A percentile compares a stretch with the other conserved stretches of the same genome.
Evolutionary conservation across 768 basidiomycete species (phyloP).

Genomic region (Cytidiella melzeri): DNA sequence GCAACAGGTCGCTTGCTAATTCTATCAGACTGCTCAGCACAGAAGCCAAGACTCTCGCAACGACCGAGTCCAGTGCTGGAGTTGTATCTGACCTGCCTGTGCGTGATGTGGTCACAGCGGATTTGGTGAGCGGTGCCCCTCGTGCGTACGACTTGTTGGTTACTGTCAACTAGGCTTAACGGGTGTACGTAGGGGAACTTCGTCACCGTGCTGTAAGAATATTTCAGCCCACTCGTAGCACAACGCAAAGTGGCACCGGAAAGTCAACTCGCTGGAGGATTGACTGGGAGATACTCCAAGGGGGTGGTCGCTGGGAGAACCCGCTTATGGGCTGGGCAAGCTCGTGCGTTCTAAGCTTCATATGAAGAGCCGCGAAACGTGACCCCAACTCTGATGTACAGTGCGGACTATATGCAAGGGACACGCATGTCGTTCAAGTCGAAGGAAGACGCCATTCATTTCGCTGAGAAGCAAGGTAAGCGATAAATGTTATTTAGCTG

Average conservation of each 20-base stretch:
- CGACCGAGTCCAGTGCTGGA: conserved; percentile 24
- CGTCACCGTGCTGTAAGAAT: conserved; percentile 85
- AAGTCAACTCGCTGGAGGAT: conserved; percentile 89
- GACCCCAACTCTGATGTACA: conserved; percentile 21
- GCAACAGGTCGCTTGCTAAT: conserved; percentile 17
- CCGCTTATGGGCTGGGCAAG: conserved; percentile 96
- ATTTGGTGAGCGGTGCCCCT: conserved; percentile 82
- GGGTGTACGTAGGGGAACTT: conserved; percentile 57
- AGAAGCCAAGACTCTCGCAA: conserved; percentile 17
- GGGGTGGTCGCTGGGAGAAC: conserved; percentile 95
- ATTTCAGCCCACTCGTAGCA: conserved; percentile 88
- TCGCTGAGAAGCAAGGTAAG: conserved; percentile 94
- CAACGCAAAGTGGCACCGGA: conserved; percentile 89
- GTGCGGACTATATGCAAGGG: conserved; percentile 95
- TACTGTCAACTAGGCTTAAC: not conserved
- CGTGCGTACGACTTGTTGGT: conserved; percentile 41
- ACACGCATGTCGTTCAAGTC: conserved; percentile 77
- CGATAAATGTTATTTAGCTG: not conserved
- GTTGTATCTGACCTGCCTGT: conserved; percentile 34
- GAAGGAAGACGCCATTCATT: conserved; percentile 89
- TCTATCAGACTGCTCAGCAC: conserved; percentile 18
- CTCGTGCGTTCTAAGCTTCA: conserved; percentile 54
- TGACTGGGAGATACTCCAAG: conserved; percentile 89
- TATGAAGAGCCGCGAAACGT: not conserved
- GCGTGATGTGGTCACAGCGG: conserved; percentile 67